Evolutionary conservation across 805 yeast genomes (phyloP), one percentile per base, ranked within the genome.

Genomic region (Priceomyces medius): DNA sequence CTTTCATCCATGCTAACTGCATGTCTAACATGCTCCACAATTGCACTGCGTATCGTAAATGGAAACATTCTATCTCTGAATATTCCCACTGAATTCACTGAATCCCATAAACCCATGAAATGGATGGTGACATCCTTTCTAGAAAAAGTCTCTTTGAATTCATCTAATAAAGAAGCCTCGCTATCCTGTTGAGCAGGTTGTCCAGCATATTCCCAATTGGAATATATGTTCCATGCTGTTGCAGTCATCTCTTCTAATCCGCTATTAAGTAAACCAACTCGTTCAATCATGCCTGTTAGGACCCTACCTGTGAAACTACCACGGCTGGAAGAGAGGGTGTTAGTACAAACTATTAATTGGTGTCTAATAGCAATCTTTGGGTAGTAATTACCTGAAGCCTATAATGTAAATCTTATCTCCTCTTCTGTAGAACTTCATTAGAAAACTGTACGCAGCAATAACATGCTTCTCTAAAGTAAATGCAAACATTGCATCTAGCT

Each of bases 301-400:
- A 82, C 78, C 34, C 87, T 66, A 0, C 85, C 86, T 4, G 79
- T 69, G 52, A 80, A 81, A 4, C 86, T 83, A 8, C 88, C 89
- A 20, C 88, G 66, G 38, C 66, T 58, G 28, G 4, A 9, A 17
- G 20, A 7, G 28, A 38, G n/a, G n/a, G n/a, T 29, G 48, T 43
- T 41, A 43, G 47, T 40, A 28, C 24, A 26, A 26, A 26, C 10
- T 4, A 14, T n/a, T 26, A 8, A 18, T 20, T 4, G 29, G 5
- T 8, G 10, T 12, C 29, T 14, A 26, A n/a, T 26, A n/a, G 10
- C 9, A 26, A 12, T 9, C 10, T 1, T 13, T 9, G 12, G 20
- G 38, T 40, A 36, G 21, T 40, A 48, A 43, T 34, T 50, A 61
- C 70, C 69, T 68, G 50, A 79, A 81, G 0, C 88, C 87, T 64